A percentile compares a stretch with the other conserved stretches of the same genome.
Conservation (phyloP, 306 rosid genomes). For the Sindora glabra region DNA sequence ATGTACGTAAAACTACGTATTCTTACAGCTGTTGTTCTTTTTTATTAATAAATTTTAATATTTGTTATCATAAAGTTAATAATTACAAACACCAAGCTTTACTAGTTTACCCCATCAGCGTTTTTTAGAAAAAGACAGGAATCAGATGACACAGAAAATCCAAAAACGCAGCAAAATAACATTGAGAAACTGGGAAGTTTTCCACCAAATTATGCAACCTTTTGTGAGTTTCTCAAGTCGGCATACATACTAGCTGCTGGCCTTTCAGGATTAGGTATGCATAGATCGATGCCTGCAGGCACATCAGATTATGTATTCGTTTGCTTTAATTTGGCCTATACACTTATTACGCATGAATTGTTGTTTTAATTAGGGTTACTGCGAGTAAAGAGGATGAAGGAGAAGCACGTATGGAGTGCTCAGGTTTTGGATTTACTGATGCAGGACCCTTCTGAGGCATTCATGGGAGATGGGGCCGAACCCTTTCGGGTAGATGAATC, state of each 20-base stretch:
- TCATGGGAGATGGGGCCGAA: not conserved
- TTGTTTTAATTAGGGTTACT: not conserved
- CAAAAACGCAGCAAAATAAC: not conserved
- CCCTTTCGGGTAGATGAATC: not conserved
- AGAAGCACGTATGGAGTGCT: conserved; percentile 20
- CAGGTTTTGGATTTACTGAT: conserved; percentile 6
- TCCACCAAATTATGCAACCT: not conserved
- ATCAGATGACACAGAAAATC: not conserved
- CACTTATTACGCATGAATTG: too few species aligned
- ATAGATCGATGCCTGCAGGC: not conserved
- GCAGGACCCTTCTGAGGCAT: not conserved
- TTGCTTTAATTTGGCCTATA: not conserved
- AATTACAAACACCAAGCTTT: too few species aligned
- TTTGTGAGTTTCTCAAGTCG: not conserved
- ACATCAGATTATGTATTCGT: not conserved
- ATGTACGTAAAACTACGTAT: too few species aligned
- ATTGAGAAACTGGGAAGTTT: not conserved
- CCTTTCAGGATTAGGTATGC: not conserved
- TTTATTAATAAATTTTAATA: too few species aligned
- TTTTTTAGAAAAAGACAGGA: too few species aligned
- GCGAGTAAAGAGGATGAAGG: conserved; percentile 10
- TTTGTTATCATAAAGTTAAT: too few species aligned
- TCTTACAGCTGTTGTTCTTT: too few species aligned
- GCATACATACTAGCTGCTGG: not conserved
- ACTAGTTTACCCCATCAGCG: too few species aligned